Conservation (phyloP, 495 filamentous ascomycete species). For the Tuber magnatum region DNA sequence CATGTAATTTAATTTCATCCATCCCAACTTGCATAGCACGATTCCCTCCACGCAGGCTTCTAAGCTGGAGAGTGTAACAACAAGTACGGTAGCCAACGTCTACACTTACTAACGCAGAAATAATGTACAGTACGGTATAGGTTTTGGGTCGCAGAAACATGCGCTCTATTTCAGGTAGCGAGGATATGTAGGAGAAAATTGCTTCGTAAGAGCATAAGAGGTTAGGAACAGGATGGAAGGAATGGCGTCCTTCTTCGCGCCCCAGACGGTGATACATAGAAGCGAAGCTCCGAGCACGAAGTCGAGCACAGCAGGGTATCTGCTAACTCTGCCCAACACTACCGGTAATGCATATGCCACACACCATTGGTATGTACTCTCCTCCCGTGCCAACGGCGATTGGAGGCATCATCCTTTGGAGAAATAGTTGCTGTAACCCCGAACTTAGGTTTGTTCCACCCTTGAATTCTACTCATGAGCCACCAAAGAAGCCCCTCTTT, state of each 20-base stretch:
- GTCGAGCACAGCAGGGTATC: background rate
- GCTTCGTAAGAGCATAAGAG: background rate
- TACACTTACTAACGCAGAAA: background rate
- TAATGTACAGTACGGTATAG: background rate
- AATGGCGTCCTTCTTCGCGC: background rate
- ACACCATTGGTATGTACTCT: too few relatives aligned
- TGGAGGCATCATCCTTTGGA: background rate
- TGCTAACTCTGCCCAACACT: background rate
- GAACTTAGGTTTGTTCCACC: background rate
- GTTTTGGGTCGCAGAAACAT: background rate
- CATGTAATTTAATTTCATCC: background rate
- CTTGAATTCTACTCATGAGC: background rate
- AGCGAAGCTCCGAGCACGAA: background rate
- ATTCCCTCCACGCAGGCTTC: background rate
- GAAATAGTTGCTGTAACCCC: background rate
- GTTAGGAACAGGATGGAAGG: background rate
- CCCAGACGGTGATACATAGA: background rate
- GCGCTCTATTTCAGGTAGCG: background rate
- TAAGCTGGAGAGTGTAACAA: background rate
- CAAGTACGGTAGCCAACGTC: background rate
- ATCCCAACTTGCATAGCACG: background rate
- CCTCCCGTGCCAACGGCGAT: background rate
- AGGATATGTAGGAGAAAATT: background rate
- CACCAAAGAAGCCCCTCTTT: background rate
- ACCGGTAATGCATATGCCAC: background rate